Percentiles rank a stretch among this genome's conserved stretches.
phyloP scores from a whole-genome alignment of 2,329 filamentous ascomycete species.

The Trichoderma cornu-damae region DNA sequence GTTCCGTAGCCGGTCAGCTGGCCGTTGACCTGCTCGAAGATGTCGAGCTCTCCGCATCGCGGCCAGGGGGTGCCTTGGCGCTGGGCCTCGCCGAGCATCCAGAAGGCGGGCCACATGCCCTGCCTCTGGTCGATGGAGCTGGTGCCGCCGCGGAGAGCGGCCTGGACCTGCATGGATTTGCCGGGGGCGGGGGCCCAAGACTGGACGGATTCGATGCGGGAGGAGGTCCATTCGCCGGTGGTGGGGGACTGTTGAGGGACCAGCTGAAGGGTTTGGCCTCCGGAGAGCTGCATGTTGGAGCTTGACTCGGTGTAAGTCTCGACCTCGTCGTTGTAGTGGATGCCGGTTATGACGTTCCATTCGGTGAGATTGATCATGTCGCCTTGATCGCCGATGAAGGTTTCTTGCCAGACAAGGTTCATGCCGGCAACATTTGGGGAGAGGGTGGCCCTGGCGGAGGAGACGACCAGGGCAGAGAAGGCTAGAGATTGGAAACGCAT shows the following conservation, averaged over 20 bases:
- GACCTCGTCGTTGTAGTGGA: constrained; percentile 46
- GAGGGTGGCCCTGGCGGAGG: constrained; percentile 32
- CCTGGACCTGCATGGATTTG: constrained; percentile 40
- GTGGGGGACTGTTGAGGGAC: constrained; percentile 39
- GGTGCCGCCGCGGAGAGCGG: constrained; percentile 41
- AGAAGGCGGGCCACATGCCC: constrained; percentile 51
- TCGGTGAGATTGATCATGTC: constrained; percentile 32
- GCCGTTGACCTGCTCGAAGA: constrained; percentile 47
- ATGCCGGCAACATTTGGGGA: constrained; percentile 39
- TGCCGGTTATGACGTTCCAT: constrained; percentile 44
- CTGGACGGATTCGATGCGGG: constrained; percentile 44
- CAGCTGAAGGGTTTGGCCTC: constrained; percentile 48
- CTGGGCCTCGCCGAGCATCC: constrained; percentile 46
- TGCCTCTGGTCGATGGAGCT: constrained; percentile 35
- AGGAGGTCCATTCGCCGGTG: constrained; percentile 44
- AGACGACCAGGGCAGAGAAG: constrained; percentile 22
- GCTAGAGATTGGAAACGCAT: constrained; percentile 27
- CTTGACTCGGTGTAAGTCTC: constrained; percentile 43
- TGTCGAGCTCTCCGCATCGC: constrained; percentile 47
- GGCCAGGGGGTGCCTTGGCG: constrained; percentile 45
- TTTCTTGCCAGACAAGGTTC: constrained; percentile 42
- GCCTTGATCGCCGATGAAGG: constrained; percentile 40
- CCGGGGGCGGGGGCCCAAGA: constrained; percentile 41
- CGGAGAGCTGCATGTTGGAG: constrained; percentile 46
- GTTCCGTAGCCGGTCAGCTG: constrained; percentile 43